Percentiles rank a stretch among this genome's conserved stretches.
phyloP scores from a whole-genome alignment of 2,329 filamentous ascomycete species.

The Aspergillus aculeatinus region DNA sequence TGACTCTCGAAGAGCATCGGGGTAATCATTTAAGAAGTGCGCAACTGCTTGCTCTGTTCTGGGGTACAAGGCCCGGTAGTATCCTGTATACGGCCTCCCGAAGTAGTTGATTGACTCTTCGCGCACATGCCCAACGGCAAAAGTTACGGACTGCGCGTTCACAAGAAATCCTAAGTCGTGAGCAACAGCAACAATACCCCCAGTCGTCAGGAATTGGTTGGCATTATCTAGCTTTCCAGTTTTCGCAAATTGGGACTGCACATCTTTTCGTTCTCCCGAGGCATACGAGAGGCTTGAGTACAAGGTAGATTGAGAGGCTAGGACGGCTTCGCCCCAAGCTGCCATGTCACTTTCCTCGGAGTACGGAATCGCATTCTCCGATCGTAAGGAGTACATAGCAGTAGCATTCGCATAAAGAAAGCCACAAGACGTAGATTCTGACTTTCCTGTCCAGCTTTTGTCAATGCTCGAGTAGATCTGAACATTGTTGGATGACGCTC shows the following conservation, averaged over 20 bases:
- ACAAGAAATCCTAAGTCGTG: slow-evolving; percentile 41
- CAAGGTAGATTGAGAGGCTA: slow-evolving; percentile 36
- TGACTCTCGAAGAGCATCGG: slow-evolving; percentile 37
- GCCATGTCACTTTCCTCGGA: slow-evolving; percentile 43
- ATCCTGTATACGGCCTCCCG: slow-evolving; percentile 40
- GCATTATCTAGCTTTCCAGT: slow-evolving; percentile 30
- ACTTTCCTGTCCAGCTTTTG: slow-evolving; percentile 44
- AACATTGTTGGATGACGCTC: slow-evolving; percentile 27
- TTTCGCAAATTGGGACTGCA: slow-evolving; percentile 34
- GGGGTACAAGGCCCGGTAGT: slow-evolving; percentile 39
- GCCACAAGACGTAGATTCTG: slow-evolving; percentile 22
- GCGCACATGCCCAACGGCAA: slow-evolving; percentile 45
- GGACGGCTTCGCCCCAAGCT: slow-evolving; percentile 43
- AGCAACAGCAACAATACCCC: slow-evolving; percentile 37
- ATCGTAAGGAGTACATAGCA: slow-evolving; percentile 34
- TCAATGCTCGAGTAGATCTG: slow-evolving; percentile 48
- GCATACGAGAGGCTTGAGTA: slow-evolving; percentile 29
- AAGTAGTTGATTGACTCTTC: slow-evolving; percentile 44
- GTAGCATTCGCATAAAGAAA: slow-evolving; percentile 27
- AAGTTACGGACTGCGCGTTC: slow-evolving; percentile 34
- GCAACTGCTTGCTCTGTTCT: slow-evolving; percentile 35
- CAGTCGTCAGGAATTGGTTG: slow-evolving; percentile 26
- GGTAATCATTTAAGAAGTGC: slow-evolving; percentile 44
- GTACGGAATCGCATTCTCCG: slow-evolving; percentile 33
- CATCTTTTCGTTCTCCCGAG: slow-evolving; percentile 28